phyloP scores from a whole-genome alignment of 208 protist genomes.

The Wallacemonas collosoma region DNA sequence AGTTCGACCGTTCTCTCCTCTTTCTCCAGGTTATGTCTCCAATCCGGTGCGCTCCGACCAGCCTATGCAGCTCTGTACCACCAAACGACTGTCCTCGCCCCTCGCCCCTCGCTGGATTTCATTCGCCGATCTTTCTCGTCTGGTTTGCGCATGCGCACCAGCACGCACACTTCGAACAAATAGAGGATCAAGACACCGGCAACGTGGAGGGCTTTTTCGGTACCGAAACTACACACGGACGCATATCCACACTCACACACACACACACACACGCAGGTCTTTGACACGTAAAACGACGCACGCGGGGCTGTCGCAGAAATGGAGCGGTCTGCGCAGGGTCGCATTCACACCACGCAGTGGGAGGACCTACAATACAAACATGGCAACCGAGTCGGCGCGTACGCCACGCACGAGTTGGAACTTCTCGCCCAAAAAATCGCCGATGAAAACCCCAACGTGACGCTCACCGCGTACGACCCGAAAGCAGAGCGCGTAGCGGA shows the following conservation, averaged over 20 bases:
- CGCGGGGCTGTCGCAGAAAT: slow-evolving; percentile 26
- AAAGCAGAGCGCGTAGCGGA: slow-evolving; percentile 62
- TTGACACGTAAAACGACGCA: neutral
- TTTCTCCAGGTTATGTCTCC: no score
- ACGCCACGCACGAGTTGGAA: slow-evolving; percentile 77
- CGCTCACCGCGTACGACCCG: slow-evolving; percentile 73
- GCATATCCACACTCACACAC: no score
- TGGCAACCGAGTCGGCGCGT: slow-evolving; percentile 88
- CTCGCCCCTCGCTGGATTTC: no score
- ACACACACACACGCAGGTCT: neutral
- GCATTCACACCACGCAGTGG: slow-evolving; percentile 91
- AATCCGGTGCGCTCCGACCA: no score
- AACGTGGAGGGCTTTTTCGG: neutral
- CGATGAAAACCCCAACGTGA: slow-evolving; percentile 69
- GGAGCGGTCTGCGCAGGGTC: slow-evolving; percentile 78
- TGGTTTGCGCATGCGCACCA: no score
- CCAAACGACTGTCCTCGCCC: no score
- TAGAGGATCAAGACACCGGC: neutral
- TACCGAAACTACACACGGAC: neutral
- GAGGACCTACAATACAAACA: slow-evolving; percentile 92
- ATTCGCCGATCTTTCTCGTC: no score
- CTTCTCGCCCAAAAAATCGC: slow-evolving; percentile 82
- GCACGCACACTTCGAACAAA: no score
- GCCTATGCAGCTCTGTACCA: no score
- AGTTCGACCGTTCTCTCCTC: no score